Conservation (phyloP, 2,329 filamentous ascomycete genomes). For the Corinectria fuckeliana region DNA sequence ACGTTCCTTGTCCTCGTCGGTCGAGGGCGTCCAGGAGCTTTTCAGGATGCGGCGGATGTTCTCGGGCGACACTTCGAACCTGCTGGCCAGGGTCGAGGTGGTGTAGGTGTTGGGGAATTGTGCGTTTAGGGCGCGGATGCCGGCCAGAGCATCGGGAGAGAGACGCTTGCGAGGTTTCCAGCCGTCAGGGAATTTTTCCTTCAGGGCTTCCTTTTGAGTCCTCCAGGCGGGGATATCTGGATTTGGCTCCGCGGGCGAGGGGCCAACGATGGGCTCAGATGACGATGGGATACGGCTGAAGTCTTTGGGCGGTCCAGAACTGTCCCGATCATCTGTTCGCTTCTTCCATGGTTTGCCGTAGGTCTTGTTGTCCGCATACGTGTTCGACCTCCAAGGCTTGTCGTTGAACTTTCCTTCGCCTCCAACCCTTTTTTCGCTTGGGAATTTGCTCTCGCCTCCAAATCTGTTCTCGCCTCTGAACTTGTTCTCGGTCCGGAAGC, state of each 20-base stretch:
- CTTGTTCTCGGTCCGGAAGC: not conserved
- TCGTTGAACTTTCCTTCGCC: not conserved
- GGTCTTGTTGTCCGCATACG: not conserved
- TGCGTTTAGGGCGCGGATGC: conserved; percentile 81
- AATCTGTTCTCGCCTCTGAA: not conserved
- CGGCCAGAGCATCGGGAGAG: conserved; percentile 90
- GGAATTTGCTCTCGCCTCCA: not conserved
- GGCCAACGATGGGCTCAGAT: conserved; percentile 21
- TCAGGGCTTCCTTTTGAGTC: conserved; percentile 75
- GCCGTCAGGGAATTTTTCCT: conserved; percentile 78
- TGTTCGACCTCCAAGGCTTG: not conserved
- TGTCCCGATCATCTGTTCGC: not conserved
- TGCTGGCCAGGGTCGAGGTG: conserved; percentile 72
- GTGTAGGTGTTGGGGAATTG: conserved; percentile 81
- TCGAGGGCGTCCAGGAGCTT: conserved; percentile 73
- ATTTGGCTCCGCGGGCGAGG: conserved; percentile 19
- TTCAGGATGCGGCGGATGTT: conserved; percentile 86
- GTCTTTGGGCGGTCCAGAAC: not conserved
- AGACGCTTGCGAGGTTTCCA: conserved; percentile 88
- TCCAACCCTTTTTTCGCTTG: not conserved
- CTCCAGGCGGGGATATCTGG: conserved; percentile 66
- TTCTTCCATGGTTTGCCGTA: not conserved
- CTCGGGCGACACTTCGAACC: conserved; percentile 88
- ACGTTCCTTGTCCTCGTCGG: conserved; percentile 63
- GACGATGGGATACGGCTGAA: not conserved